Percentiles rank a stretch among this genome's conserved stretches.
Evolutionary conservation across 768 basidiomycete species (phyloP).

Genomic region (Mrakia frigida): DNA sequence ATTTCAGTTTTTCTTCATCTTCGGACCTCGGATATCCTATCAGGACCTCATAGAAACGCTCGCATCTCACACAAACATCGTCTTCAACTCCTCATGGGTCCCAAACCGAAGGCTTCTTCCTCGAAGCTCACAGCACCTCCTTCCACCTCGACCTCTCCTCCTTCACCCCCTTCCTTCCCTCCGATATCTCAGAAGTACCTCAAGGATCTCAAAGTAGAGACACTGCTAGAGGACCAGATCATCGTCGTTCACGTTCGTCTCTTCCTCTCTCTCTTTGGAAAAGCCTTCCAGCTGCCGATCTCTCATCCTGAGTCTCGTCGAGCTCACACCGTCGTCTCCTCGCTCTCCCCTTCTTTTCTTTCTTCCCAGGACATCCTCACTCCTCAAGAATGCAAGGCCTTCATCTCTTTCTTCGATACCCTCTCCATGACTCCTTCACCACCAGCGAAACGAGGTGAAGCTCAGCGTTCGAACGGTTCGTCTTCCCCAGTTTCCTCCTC

Average conservation of each 20-base stretch:
- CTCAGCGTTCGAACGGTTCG: conserved; percentile 27
- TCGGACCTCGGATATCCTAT: no score
- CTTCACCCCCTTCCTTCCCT: conserved; percentile 2
- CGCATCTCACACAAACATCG: neutral
- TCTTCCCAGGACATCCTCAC: conserved; percentile 20
- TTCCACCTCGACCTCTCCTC: conserved; percentile 6
- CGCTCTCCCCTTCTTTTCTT: no score
- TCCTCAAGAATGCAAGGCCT: conserved; percentile 16
- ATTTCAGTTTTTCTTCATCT: no score
- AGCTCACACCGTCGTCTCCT: neutral
- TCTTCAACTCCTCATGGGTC: neutral
- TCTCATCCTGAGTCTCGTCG: neutral
- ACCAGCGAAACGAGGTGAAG: conserved; percentile 29
- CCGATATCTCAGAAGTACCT: conserved; percentile 16
- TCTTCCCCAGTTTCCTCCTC: neutral
- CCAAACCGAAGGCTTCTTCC: neutral
- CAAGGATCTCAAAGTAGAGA: conserved; percentile 23
- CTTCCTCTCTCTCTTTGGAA: no score
- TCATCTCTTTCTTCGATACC: conserved; percentile 17
- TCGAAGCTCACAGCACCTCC: neutral
- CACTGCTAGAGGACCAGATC: conserved; percentile 26
- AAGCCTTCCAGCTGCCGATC: no score
- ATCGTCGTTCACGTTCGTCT: conserved; percentile 26
- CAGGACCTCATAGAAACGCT: no score
- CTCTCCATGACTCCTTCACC: conserved; percentile 22